Conservation (phyloP, 352 stramenopile genomes). For the Phytopythium sindhum region DNA sequence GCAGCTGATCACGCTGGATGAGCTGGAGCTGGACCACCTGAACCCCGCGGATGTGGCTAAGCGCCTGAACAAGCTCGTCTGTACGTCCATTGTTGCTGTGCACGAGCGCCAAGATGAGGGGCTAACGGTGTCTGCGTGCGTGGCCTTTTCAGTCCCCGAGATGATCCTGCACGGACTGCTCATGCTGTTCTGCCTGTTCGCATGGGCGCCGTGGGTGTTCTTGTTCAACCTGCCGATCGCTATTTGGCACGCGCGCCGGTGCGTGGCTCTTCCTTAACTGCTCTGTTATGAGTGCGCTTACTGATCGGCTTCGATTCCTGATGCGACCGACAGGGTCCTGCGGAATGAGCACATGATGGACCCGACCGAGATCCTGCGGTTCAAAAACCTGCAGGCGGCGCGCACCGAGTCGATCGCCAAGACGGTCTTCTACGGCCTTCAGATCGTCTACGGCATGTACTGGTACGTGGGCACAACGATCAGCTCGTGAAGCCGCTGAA, state of each 20-base stretch:
- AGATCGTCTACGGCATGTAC: slow-evolving; percentile 90
- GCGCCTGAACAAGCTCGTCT: slow-evolving; percentile 83
- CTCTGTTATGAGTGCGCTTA: background rate
- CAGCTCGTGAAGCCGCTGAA: background rate
- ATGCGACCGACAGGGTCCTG: slow-evolving; percentile 36
- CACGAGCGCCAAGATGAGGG: background rate
- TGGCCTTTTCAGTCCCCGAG: slow-evolving; percentile 51
- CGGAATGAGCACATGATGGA: slow-evolving; percentile 81
- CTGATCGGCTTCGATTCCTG: background rate
- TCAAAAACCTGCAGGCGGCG: slow-evolving; percentile 79
- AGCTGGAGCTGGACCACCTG: slow-evolving; percentile 84
- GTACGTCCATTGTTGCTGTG: slow-evolving; percentile 25
- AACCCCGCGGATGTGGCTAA: slow-evolving; percentile 84
- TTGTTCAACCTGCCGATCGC: slow-evolving; percentile 79
- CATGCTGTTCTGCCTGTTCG: slow-evolving; percentile 67
- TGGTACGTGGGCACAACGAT: slow-evolving; percentile 41
- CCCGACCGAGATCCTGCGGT: slow-evolving; percentile 84
- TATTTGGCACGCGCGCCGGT: slow-evolving; percentile 73
- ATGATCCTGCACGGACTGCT: slow-evolving; percentile 79
- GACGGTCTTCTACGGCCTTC: slow-evolving; percentile 84
- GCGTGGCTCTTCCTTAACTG: background rate
- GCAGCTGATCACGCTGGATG: slow-evolving; percentile 81
- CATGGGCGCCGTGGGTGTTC: slow-evolving; percentile 75
- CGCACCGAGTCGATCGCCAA: slow-evolving; percentile 79
- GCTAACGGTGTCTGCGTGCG: background rate